Base-by-base conservation (phyloP, 1,284 basidiomycete genomes). In the Moesziomyces antarcticus region DNA sequence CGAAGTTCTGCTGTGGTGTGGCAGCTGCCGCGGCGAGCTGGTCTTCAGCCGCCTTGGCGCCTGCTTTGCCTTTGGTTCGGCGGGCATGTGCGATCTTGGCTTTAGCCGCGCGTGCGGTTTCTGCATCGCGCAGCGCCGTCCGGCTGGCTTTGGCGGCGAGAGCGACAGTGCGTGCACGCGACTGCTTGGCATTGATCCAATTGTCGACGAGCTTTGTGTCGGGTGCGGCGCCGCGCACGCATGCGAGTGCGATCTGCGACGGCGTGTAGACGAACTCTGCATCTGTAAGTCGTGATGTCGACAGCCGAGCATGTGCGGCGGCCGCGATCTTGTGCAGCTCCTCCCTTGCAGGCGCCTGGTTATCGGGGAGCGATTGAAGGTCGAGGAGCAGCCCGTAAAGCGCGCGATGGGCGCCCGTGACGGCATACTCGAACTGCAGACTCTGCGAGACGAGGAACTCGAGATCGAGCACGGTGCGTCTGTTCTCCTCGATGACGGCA, bases 381-480 rank as follows among this genome's bases (percentile, higher is more conserved):
- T 99, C 96, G 20, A 99, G 87, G 86, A 90, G 91, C 51, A 97
- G 89, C 1, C 96, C 96, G 88, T 93, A 93, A 21, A 97, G 83
- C 0, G 93, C 92, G 57, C 93, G 88, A 78, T 97, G 93, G 1
- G 93, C 89, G 78, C 96, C 93, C 89, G 93, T 93, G 0, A 94
- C 90, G 16, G 92, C 90, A 80, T 97, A 97, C 82, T 99, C 94
- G 74, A 99, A 99, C 42, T 89, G 88, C 30, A 99, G 87, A 73
- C 91, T 93, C 85, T 98, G 97, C 0, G 94, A 92, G 13, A 99
- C 91, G 14, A 97, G 89, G 81, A 98, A 99, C 85, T 99, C 96
- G 44, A 97, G 88, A 56, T 94, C 92, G 46, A 97, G 89, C 8
- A 99, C 92, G 78, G 95, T 93, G 11, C 89, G 88, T 5, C 91